Conservation (phyloP, 192 early-diverging fungal species). For the Umbelopsis sp. region DNA sequence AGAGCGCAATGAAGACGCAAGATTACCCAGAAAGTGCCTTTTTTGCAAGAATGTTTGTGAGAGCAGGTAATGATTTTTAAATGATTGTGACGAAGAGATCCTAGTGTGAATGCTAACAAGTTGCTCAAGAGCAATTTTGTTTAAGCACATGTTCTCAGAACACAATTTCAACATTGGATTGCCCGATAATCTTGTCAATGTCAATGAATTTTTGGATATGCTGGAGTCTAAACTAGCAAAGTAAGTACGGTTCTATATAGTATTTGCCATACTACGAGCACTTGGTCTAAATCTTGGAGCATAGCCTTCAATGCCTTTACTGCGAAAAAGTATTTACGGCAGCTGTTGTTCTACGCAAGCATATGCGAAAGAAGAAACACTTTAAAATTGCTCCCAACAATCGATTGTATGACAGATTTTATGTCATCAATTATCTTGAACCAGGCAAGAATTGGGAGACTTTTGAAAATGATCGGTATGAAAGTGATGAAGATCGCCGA, state of each 20-base stretch:
- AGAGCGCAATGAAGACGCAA: slow-evolving; percentile 70
- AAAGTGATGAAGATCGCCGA: slow-evolving; percentile 69
- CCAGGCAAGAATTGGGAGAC: slow-evolving; percentile 92
- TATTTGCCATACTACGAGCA: neutral
- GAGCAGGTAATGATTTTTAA: slow-evolving; percentile 47
- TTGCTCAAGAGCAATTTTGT: slow-evolving; percentile 56
- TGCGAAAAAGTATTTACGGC: slow-evolving; percentile 94
- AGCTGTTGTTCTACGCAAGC: slow-evolving; percentile 85
- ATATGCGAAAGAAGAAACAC: slow-evolving; percentile 99
- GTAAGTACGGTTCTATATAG: slow-evolving; percentile 28
- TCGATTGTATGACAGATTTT: slow-evolving; percentile 90
- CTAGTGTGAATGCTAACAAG: neutral
- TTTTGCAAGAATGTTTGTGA: slow-evolving; percentile 87
- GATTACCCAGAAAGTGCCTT: slow-evolving; percentile 78
- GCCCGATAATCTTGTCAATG: slow-evolving; percentile 86
- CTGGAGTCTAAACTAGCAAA: slow-evolving; percentile 71
- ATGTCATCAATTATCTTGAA: slow-evolving; percentile 91
- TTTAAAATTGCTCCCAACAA: slow-evolving; percentile 93
- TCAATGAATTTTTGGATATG: slow-evolving; percentile 79
- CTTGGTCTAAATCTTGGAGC: neutral
- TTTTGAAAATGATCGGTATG: slow-evolving; percentile 78
- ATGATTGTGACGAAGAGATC: neutral
- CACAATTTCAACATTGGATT: slow-evolving; percentile 95
- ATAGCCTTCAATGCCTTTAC: slow-evolving; percentile 81
- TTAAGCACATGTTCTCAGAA: slow-evolving; percentile 87